Conservation (phyloP, 176 grass and related monocot genomes). For the Puya raimondii region DNA sequence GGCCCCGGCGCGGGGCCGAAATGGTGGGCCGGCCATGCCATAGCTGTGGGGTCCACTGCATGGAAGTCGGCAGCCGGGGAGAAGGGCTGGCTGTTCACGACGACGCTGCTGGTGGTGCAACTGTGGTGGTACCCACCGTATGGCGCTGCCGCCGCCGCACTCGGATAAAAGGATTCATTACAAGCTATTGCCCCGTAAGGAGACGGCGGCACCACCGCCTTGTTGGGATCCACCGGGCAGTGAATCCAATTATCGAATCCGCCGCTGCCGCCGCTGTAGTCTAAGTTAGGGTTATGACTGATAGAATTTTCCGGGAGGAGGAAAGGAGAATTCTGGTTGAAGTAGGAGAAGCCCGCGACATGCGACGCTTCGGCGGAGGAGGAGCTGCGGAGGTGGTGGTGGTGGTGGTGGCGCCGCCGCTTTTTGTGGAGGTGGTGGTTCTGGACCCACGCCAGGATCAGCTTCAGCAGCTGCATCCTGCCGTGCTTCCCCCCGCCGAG, state of each 20-base stretch:
- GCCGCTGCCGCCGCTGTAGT: background rate
- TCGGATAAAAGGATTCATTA: conserved; percentile 33
- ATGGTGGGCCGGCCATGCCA: conserved; percentile 43
- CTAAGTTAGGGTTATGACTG: conserved; percentile 21
- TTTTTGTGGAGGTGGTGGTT: conserved; percentile 78
- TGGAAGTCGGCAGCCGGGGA: conserved; percentile 52
- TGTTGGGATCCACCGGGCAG: conserved; percentile 25
- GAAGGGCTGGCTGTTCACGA: conserved; percentile 51
- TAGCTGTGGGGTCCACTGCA: conserved; percentile 12
- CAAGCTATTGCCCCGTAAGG: conserved; percentile 11
- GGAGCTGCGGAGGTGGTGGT: conserved; percentile 16
- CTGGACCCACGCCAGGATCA: conserved; percentile 91
- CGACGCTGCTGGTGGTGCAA: conserved; percentile 46
- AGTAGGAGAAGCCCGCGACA: background rate
- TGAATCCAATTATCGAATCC: conserved; percentile 32
- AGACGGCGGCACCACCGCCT: conserved; percentile 14
- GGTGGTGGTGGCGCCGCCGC: conserved; percentile 15
- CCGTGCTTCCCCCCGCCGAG: conserved; percentile 60
- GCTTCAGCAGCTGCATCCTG: conserved; percentile 71
- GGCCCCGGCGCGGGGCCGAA: conserved; percentile 5
- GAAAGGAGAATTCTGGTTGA: background rate
- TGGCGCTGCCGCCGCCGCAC: background rate
- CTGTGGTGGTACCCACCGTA: conserved; percentile 38
- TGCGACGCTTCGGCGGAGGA: background rate
- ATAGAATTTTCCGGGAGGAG: background rate